phyloP scores from a whole-genome alignment of 2,329 filamentous ascomycete species.

The Cladosporium velox region DNA sequence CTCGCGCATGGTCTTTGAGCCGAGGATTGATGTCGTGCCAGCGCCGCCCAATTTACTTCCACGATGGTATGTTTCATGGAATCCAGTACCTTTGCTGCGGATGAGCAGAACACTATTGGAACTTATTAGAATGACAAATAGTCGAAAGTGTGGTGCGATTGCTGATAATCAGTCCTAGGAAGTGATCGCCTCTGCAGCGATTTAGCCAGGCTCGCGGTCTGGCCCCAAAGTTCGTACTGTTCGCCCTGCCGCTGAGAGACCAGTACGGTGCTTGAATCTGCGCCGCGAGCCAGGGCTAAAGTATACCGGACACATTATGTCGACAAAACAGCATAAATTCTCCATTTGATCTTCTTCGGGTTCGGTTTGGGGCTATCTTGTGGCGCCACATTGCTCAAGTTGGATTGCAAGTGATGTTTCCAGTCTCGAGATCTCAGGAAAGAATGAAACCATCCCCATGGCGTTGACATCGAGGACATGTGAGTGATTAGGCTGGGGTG shows the following conservation, averaged over 20 bases:
- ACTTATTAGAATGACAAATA: not conserved
- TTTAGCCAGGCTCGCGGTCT: too few relatives aligned
- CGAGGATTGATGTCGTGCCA: not conserved
- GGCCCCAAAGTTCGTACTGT: too few relatives aligned
- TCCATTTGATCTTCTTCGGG: not conserved
- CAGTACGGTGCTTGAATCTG: too few relatives aligned
- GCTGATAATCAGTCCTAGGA: not conserved
- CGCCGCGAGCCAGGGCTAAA: not conserved
- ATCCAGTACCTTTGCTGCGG: not conserved
- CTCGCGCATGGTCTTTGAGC: conserved; percentile 1
- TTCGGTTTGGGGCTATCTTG: not conserved
- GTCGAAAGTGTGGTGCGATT: not conserved
- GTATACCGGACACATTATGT: not conserved
- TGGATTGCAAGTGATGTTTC: not conserved
- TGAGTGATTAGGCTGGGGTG: not conserved
- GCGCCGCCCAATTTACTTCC: not conserved
- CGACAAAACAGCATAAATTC: not conserved
- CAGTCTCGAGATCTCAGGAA: not conserved
- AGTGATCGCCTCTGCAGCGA: not conserved
- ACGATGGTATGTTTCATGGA: not conserved
- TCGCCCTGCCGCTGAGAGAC: too few relatives aligned
- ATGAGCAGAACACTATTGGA: not conserved
- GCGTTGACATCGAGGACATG: not conserved
- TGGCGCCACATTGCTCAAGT: not conserved
- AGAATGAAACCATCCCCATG: not conserved